Base-by-base conservation (phyloP, 768 basidiomycete genomes). In the Steccherinum ochraceum region DNA sequence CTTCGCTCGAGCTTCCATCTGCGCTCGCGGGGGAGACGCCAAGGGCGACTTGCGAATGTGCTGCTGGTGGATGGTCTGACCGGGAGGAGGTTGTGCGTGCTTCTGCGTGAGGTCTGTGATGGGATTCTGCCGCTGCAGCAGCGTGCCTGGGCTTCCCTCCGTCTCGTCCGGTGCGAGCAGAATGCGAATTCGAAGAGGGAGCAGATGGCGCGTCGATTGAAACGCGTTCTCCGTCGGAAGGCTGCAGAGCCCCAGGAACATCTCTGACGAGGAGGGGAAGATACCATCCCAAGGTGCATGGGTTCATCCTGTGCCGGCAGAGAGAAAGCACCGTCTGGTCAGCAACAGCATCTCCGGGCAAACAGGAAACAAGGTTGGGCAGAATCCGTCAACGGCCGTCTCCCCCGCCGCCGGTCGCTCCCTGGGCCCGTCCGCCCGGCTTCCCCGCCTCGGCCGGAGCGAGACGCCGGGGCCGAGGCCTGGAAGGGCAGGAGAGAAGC, bases 281-380 rank as follows among this genome's bases (percentile, higher is more conserved):
- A 67, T 99, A 98, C 87, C 92, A 95, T 4, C 90, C 90, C 11
- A 97, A 82, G 18, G 94, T 97, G 58, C 89, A 92, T 49, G 96
- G 94, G 63, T 99, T 99, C 93, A 97, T 96, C 68, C 85, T 80
- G 58, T 44, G 51, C 44, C 41, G 40, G 40, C 18, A 35, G 16
- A 35, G 7, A 35, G 16, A 35, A 35, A n/a, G 45, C 13, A 57
- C 46, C 44, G 25, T 46, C 53, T 54, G 39, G 27, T 42, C 41
- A 25, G 30, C 19, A 55, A 52, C 12, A 20, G 2, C 39, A 26
- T 27, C 25, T 19, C 41, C n/a, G n/a, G 41, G n/a, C n/a, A 19
- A 10, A 47, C 7, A 35, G 25, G 24, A 48, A 47, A 30, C 35
- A 48, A 13, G 45, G 45, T 56, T 49, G 42, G 51, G 48, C 44